Base-by-base conservation (phyloP, 768 basidiomycete genomes). In the Lactifluus subvellereus region DNA sequence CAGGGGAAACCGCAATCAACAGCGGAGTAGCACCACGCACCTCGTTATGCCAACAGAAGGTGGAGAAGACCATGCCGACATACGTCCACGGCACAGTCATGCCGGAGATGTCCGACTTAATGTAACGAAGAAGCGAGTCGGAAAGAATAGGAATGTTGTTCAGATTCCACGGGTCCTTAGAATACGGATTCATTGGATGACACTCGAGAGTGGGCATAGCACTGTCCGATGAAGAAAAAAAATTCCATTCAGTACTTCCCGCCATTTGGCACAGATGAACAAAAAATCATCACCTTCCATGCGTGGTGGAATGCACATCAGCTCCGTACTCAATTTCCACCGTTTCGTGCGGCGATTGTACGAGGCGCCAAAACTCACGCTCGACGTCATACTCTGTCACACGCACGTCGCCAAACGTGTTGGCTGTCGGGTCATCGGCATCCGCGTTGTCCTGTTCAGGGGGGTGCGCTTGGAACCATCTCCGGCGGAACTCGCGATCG, bases 11-110 rank as follows among this genome's bases (percentile, higher is more conserved):
- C 13, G 43, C 45, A 27, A 57, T 59, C 47, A 55, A 59, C 10
- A 13, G 22, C 14, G 35, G 33, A 16, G 51, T 10, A 35, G 30
- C 61, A 66, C 58, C 42, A 56, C 54, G 30, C 69, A 90, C 91
- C 84, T 94, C 95, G 71, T 99, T 99, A 76, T 99, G 97, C 97
- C 97, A 99, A 73, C 96, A 98, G 75, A 99, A 99, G 3, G 97
- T 96, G 14, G 95, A 96, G 73, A 99, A 99, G 18, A 94, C 81
- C 96, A 98, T 98, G 52, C 97, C 97, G 65, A 98, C 93, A 73
- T 99, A 99, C 42, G 92, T 97, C 95, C 94, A 98, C 11, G 95
- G 95, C 10, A 98, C 93, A 2, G 96, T 98, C 96, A 99, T 99
- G 14, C 97, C 97, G 57, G 95, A 98, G 59, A 99, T 97, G 73